Percentiles rank a stretch among this genome's conserved stretches.
These are phyloP conservation scores for Xylaria hypoxylon DNA, from an alignment of 2,329 filamentous ascomycete genomes.

Conservation along the genomic window DNA sequence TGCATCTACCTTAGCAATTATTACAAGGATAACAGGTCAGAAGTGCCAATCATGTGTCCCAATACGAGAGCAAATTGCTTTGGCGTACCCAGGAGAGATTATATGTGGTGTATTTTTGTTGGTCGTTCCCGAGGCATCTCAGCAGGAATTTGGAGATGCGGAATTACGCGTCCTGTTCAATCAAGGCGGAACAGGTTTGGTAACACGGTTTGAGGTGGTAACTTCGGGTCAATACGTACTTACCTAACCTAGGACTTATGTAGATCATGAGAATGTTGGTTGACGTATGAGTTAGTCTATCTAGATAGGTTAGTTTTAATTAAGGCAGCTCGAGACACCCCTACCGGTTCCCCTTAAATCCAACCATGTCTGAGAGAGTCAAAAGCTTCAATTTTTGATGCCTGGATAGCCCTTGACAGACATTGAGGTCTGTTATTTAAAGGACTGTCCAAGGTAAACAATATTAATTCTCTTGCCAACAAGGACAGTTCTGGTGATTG, in stretches of 20 bases:
- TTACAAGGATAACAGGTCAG: constrained; percentile 6
- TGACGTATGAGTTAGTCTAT: no score
- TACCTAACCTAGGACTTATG: no score
- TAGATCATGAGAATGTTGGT: no score
- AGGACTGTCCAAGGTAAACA: not conserved
- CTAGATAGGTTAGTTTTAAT: not conserved
- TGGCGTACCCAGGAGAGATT: not conserved
- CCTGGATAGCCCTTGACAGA: not conserved
- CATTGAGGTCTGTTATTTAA: not conserved
- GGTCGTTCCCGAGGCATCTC: not conserved
- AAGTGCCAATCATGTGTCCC: constrained; percentile 9
- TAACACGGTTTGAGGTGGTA: no score
- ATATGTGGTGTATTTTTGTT: not conserved
- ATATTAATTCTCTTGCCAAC: not conserved
- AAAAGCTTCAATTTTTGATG: not conserved
- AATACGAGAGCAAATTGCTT: not conserved
- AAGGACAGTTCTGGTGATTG: not conserved
- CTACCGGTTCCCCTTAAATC: not conserved
- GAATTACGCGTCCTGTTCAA: constrained; percentile 13
- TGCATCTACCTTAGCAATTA: constrained; percentile 6
- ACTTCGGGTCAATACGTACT: no score
- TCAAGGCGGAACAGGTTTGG: not conserved
- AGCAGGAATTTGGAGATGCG: constrained; percentile 10
- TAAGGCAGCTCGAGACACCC: not conserved
- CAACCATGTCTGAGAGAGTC: not conserved